Conservation (phyloP, 1,284 basidiomycete genomes). For the Meira nashicola region DNA sequence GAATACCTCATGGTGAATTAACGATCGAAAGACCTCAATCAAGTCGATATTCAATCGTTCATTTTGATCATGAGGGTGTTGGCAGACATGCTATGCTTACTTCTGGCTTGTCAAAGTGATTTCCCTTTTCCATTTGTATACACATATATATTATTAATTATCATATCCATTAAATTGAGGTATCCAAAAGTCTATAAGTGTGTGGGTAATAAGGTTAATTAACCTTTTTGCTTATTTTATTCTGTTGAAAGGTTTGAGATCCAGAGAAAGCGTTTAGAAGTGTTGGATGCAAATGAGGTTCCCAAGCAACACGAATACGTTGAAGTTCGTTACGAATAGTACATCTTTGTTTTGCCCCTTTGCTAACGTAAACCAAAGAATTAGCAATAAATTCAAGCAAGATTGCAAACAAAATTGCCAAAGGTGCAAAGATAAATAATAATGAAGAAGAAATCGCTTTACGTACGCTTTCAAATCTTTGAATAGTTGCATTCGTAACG, state of each 20-base stretch:
- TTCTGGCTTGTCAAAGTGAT: neutral
- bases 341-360: neutral
- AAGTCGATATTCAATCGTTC: conserved; percentile 29
- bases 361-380: neutral
- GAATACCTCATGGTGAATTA: neutral
- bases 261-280: too few relatives aligned
- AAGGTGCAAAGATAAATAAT: neutral
- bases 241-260: too few relatives aligned
- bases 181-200: too few relatives aligned
- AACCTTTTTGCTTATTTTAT: too few relatives aligned
- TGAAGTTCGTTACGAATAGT: conserved; percentile 6
- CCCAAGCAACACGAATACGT: conserved; percentile 4
- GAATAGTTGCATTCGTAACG: neutral
- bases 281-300: neutral
- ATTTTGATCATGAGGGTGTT: conserved; percentile 29
- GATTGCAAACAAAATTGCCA: neutral
- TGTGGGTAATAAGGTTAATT: too few relatives aligned
- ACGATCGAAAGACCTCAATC: neutral
- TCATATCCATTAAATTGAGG: too few relatives aligned
- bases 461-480: conserved; percentile 3
- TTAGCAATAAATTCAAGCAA: neutral
- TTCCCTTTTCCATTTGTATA: neutral
- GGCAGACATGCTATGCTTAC: conserved; percentile 18
- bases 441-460: neutral
- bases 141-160: neutral